Evolutionary conservation across 495 filamentous ascomycete genomes (phyloP), one percentile per base, ranked within the genome.

Genomic region (Lichina pygmaea): DNA sequence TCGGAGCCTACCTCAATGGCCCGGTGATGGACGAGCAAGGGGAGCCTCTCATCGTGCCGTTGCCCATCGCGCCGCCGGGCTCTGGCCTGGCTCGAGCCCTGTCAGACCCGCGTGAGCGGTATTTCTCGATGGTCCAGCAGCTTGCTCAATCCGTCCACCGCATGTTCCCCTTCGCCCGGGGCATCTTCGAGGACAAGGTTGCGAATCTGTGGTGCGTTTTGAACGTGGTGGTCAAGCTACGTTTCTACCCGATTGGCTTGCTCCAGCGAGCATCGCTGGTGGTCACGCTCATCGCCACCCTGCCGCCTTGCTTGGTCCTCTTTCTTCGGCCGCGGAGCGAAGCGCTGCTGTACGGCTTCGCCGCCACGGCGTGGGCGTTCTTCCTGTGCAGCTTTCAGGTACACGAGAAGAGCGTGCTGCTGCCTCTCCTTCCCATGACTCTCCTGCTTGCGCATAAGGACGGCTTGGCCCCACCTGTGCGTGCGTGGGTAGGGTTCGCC

Each of bases 361-460:
- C 84, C 2, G 67, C 75, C 12, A 81, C 78, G 0, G 77, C 86
- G 0, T 97, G 89, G 89, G 89, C 80, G 3, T 97, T 97, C 64
- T 97, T 94, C 59, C 62, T 97, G 9, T 93, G 85, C 59, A 86
- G 80, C 45, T 97, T 93, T 60, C 89, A 97, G 51, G 89, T 97
- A 0, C 89, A 97, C 57, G 89, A 97, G 60, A 97, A 97, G 63
- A 91, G 81, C 51, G 82, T 92, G 0, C 65, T 97, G 6, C 70
- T 97, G 0, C 89, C 89, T 3, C 65, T 95, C 24, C 71, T 93
- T 49, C 89, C 89, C 0, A 89, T 86, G 75, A 93, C 85, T 0
- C 61, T 93, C 8, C 63, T 93, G 6, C 69, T 95, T 15, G 78
- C 78, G 12, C 73, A 77, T 6, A 69, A 75, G 43, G 71, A 78